Conservation (phyloP, 441 rosid species). For the Brassica hybrid region DNA sequence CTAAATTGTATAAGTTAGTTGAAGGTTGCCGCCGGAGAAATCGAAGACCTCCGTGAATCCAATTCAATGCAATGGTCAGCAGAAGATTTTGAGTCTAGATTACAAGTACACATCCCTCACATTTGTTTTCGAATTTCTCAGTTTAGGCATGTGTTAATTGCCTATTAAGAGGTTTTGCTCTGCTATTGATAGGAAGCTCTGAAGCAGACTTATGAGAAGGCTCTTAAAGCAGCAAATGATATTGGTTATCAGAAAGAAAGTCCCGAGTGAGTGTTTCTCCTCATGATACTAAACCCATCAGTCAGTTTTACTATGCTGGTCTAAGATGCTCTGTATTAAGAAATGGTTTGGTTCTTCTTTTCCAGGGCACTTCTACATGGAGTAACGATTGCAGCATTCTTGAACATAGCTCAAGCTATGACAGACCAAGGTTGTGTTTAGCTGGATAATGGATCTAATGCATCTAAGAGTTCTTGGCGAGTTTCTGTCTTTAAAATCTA, state of each 20-base stretch:
- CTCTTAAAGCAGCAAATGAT: conserved; percentile 90
- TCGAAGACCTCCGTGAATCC: conserved; percentile 89
- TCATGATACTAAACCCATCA: neutral
- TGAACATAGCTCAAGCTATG: conserved; percentile 97
- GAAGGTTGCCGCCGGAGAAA: conserved; percentile 99
- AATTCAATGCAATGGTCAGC: conserved; percentile 96
- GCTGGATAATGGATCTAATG: conserved; percentile 19
- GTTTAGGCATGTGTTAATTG: neutral
- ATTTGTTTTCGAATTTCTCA: neutral
- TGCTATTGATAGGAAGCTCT: conserved; percentile 81
- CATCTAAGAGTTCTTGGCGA: neutral
- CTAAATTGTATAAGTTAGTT: conserved; percentile 18
- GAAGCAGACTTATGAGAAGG: conserved; percentile 92
- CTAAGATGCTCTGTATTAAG: conserved; percentile 10
- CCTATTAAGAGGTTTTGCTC: conserved; percentile 8
- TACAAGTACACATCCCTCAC: conserved; percentile 60
- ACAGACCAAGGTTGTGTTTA: conserved; percentile 96
- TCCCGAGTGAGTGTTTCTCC: conserved; percentile 78
- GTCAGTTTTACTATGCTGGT: neutral
- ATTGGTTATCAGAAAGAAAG: conserved; percentile 92
- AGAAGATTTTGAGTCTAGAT: conserved; percentile 93
- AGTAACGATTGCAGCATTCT: conserved; percentile 87
- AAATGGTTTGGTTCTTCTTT: neutral
- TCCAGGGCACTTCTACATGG: conserved; percentile 88
- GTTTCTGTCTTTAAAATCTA: neutral